These are phyloP conservation scores for Immersiella caudata DNA, from an alignment of 495 filamentous ascomycete genomes.

Conservation along the genomic window DNA sequence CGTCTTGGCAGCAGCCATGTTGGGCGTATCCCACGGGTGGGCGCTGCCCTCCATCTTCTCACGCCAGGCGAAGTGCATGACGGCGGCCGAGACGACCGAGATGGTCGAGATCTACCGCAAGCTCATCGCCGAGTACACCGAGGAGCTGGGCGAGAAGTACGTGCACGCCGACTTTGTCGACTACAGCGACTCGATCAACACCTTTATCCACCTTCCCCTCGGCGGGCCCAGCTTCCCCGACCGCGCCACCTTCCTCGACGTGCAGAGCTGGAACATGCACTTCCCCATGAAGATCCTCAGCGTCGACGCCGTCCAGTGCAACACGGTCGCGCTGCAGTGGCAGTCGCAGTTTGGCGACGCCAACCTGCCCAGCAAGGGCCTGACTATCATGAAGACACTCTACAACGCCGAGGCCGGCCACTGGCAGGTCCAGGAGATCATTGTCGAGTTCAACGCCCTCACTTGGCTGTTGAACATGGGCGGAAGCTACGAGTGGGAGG, in stretches of 20 bases:
- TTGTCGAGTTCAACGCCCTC: conserved; percentile 20
- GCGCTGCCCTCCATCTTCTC: conserved; percentile 15
- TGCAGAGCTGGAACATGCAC: conserved; percentile 19
- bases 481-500: conserved; percentile 22
- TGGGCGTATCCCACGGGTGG: neutral
- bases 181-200: conserved; percentile 18
- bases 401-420: conserved; percentile 9
- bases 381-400: conserved; percentile 18
- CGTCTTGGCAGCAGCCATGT: conserved; percentile 13
- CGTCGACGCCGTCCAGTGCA: conserved; percentile 22
- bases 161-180: conserved; percentile 17
- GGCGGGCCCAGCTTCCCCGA: conserved; percentile 13
- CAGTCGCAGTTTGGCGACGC: conserved; percentile 12
- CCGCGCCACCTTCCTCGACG: conserved; percentile 17
- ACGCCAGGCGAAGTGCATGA: too few species aligned
- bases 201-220: conserved; percentile 18
- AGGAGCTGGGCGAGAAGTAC: conserved; percentile 20
- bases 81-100: neutral
- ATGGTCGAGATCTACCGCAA: conserved; percentile 21
- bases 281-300: conserved; percentile 18
- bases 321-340: conserved; percentile 21
- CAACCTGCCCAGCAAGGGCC: conserved; percentile 21
- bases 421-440: conserved; percentile 17
- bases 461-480: conserved; percentile 21
- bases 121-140: conserved; percentile 18